These are phyloP conservation scores for Staphylotrichum longicolle DNA, from an alignment of 495 filamentous ascomycete species.

Conservation along the genomic window DNA sequence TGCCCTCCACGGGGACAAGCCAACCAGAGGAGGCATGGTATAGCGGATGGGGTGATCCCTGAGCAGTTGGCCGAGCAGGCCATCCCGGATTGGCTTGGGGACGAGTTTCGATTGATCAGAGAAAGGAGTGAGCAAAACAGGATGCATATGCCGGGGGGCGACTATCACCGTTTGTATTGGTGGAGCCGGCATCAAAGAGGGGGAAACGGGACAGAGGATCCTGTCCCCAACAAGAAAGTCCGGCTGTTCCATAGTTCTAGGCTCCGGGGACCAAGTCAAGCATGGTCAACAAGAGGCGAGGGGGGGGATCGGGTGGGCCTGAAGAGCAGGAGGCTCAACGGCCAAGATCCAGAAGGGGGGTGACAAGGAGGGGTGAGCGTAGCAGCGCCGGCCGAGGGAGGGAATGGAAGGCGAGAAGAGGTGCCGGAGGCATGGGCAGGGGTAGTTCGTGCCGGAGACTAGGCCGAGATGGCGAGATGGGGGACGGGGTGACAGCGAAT, in stretches of 20 bases:
- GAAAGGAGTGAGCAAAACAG: constrained; percentile 35
- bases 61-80: constrained; percentile 32
- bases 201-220: constrained; percentile 24
- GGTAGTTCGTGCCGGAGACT: constrained; percentile 24
- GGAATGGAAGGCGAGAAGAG: constrained; percentile 25
- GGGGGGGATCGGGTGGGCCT: constrained; percentile 19
- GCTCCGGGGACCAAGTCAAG: constrained; percentile 28
- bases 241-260: constrained; percentile 21
- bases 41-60: constrained; percentile 40
- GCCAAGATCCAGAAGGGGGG: constrained; percentile 18
- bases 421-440: constrained; percentile 22
- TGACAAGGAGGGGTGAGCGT: constrained; percentile 29
- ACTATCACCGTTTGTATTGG: constrained; percentile 38
- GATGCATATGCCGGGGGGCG: constrained; percentile 41
- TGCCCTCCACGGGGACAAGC: constrained; percentile 53
- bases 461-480: constrained; percentile 29
- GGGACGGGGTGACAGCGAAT: constrained; percentile 29
- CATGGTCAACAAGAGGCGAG: constrained; percentile 26
- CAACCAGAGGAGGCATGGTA: constrained; percentile 36
- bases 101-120: constrained; percentile 47
- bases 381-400: constrained; percentile 22
- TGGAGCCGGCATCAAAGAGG: constrained; percentile 27
- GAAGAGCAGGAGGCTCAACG: constrained; percentile 35
- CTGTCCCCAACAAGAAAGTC: constrained; percentile 27
- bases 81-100: constrained; percentile 39